Conservation (phyloP, 1,284 basidiomycete genomes). For the Kwoniella shivajii region DNA sequence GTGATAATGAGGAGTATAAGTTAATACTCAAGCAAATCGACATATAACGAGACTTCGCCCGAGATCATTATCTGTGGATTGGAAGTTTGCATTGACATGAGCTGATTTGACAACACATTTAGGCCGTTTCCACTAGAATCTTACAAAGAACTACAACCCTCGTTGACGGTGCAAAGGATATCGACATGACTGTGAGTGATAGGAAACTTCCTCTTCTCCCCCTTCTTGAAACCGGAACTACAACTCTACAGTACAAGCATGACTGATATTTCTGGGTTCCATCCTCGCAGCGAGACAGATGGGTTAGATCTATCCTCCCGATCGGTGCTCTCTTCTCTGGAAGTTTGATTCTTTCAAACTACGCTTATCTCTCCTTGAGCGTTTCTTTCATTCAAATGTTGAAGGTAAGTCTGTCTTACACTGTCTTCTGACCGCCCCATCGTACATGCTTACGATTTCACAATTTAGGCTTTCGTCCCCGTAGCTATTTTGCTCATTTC, state of each 20-base stretch:
- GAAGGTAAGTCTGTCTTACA: slow-evolving; percentile 63
- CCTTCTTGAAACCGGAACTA: neutral
- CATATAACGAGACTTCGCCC: too few species aligned
- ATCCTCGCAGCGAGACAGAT: slow-evolving; percentile 64
- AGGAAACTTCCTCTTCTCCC: too few species aligned
- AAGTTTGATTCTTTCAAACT: slow-evolving; percentile 89
- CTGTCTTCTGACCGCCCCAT: neutral
- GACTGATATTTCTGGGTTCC: neutral
- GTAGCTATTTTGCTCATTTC: slow-evolving; percentile 95
- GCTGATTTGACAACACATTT: too few species aligned
- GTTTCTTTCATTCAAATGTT: slow-evolving; percentile 98
- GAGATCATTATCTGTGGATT: too few species aligned
- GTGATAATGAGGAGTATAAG: too few species aligned
- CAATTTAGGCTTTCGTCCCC: slow-evolving; percentile 84
- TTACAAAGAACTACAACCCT: slow-evolving; percentile 84
- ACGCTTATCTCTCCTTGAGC: slow-evolving; percentile 87
- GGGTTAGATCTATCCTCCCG: slow-evolving; percentile 84
- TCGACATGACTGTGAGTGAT: slow-evolving; percentile 70
- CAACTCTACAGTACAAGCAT: too few species aligned
- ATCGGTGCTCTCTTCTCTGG: slow-evolving; percentile 91
- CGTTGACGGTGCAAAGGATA: slow-evolving; percentile 84
- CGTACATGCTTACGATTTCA: too few species aligned
- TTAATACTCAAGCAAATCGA: too few species aligned
- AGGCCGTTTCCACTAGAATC: slow-evolving; percentile 86
- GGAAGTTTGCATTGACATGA: neutral